Conservation (phyloP, 202 grass and related monocot genomes). For the Carex sylvatica region DNA sequence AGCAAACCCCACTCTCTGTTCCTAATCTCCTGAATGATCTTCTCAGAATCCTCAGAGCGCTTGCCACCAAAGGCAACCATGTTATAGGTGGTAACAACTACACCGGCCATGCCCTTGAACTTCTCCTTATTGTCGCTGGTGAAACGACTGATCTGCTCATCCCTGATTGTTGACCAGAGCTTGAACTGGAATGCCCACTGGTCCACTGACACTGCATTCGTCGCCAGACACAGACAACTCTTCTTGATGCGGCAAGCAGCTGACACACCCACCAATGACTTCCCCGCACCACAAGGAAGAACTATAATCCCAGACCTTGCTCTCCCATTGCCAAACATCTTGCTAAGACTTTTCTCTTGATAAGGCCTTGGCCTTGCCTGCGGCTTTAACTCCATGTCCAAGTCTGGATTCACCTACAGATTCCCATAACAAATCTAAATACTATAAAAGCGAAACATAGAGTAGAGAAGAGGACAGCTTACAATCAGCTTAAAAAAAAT, state of each 20-base stretch:
- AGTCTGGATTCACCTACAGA: constrained; percentile 78
- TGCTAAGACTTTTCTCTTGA: constrained; percentile 97
- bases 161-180: constrained; percentile 96
- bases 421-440: constrained; percentile 15
- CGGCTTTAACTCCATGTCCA: constrained; percentile 94
- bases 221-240: constrained; percentile 88
- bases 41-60: constrained; percentile 90
- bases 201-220: constrained; percentile 96
- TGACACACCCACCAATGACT: constrained; percentile 92
- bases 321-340: constrained; percentile 96
- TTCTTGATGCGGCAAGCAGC: constrained; percentile 93
- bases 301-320: constrained; percentile 97
- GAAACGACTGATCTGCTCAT: constrained; percentile 88
- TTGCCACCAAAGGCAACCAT: constrained; percentile 98
- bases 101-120: constrained; percentile 74
- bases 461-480: neutral
- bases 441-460: constrained; percentile 12
- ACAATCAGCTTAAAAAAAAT: neutral
- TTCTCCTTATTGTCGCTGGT: constrained; percentile 97
- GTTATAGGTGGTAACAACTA: constrained; percentile 95
- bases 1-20: constrained; percentile 92
- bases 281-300: constrained; percentile 94
- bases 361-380: constrained; percentile 91
- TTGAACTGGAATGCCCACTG: constrained; percentile 99
- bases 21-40: constrained; percentile 96